Percentiles rank a stretch among this genome's conserved stretches.
phyloP scores from a whole-genome alignment of 805 yeast species.

The Brettanomyces custersianus region DNA sequence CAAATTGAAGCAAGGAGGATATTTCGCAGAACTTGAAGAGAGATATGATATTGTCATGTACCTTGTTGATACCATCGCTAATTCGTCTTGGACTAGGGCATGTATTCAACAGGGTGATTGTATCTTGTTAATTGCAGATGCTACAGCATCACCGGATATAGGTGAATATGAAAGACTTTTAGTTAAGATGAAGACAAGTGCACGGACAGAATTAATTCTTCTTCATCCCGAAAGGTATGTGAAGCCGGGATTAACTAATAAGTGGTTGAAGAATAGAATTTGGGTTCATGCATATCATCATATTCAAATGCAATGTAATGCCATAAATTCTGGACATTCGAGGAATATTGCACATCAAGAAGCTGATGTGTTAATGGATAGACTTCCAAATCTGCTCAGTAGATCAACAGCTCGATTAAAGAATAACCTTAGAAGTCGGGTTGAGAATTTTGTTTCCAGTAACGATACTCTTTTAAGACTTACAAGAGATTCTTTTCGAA shows the following conservation, averaged over 20 bases:
- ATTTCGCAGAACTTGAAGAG: constrained; percentile 86
- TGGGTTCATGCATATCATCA: constrained; percentile 96
- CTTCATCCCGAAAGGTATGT: constrained; percentile 79
- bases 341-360: not conserved
- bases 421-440: constrained; percentile 18
- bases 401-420: constrained; percentile 19
- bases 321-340: constrained; percentile 3
- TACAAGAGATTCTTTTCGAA: constrained; percentile 16
- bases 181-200: constrained; percentile 68
- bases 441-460: constrained; percentile 19
- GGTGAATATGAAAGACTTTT: constrained; percentile 83
- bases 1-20: constrained; percentile 77
- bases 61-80: constrained; percentile 76
- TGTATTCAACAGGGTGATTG: constrained; percentile 96
- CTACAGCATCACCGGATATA: constrained; percentile 56
- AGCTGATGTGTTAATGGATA: constrained; percentile 11
- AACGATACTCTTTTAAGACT: constrained; percentile 23
- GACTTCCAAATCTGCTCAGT: constrained; percentile 9
- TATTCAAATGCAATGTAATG: constrained; percentile 48
- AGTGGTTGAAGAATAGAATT: constrained; percentile 75
- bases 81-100: constrained; percentile 83
- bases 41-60: constrained; percentile 81
- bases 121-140: constrained; percentile 81
- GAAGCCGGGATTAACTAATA: constrained; percentile 73
- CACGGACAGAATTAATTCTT: constrained; percentile 78